Evolutionary conservation across 2,329 filamentous ascomycete genomes (phyloP).

Genomic region (Claviceps sp.): DNA sequence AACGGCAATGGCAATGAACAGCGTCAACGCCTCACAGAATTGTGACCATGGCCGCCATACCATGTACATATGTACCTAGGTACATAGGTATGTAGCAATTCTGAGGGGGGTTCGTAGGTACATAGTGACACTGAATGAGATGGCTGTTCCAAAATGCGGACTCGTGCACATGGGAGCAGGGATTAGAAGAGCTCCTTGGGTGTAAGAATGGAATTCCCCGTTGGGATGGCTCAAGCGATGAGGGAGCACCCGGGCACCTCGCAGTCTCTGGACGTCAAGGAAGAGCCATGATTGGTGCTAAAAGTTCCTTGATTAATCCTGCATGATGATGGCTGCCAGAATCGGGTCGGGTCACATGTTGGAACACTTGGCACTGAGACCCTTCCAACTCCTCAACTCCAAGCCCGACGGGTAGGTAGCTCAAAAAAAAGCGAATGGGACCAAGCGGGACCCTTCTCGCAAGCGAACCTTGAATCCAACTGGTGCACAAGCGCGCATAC

Average conservation of each 20-base stretch:
- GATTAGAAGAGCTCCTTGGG: not conserved
- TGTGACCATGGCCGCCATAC: too few relatives aligned
- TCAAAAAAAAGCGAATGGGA: not conserved
- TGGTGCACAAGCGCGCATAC: not conserved
- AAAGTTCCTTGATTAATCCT: conserved; percentile 1
- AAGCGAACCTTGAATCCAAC: not conserved
- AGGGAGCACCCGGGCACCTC: not conserved
- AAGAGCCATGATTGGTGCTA: conserved; percentile 1
- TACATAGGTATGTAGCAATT: too few relatives aligned
- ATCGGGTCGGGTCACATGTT: not conserved
- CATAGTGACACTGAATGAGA: not conserved
- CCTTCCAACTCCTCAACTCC: not conserved
- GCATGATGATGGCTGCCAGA: not conserved
- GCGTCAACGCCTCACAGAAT: too few relatives aligned
- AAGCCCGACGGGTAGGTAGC: not conserved
- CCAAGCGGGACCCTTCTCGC: not conserved
- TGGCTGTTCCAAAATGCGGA: not conserved
- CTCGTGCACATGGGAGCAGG: conserved; percentile 5
- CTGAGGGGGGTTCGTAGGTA: not conserved
- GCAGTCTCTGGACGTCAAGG: not conserved
- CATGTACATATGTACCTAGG: too few relatives aligned
- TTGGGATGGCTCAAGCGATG: not conserved
- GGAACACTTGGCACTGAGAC: not conserved
- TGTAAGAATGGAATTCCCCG: not conserved
- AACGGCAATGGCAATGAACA: too few relatives aligned